Conservation (phyloP, 2,329 filamentous ascomycete genomes). For the Xylariales sp. region DNA sequence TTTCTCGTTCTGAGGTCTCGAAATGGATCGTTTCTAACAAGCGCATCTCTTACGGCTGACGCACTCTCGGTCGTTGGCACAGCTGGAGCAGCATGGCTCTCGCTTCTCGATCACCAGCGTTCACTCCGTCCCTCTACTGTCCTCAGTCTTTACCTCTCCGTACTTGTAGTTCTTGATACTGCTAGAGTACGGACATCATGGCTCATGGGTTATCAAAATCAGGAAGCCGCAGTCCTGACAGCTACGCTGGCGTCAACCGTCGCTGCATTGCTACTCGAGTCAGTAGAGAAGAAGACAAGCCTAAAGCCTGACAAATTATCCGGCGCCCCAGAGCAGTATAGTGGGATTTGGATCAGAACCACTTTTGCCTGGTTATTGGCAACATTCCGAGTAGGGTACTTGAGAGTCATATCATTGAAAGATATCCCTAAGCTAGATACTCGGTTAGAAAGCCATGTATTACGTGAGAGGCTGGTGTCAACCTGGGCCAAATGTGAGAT, state of each 20-base stretch:
- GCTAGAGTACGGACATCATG: constrained; percentile 17
- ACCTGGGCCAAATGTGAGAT: constrained; percentile 17
- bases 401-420: constrained; percentile 14
- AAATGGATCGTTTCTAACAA: constrained; percentile 7
- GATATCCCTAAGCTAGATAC: constrained; percentile 19
- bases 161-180: constrained; percentile 13
- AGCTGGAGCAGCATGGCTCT: constrained; percentile 12
- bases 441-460: constrained; percentile 12
- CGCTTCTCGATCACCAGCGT: constrained; percentile 15
- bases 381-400: constrained; percentile 16
- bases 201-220: constrained; percentile 11
- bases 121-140: constrained; percentile 21
- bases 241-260: constrained; percentile 11
- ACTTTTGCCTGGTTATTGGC: constrained; percentile 18
- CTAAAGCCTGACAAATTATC: constrained; percentile 6
- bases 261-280: constrained; percentile 16
- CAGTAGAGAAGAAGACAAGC: constrained; percentile 14
- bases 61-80: constrained; percentile 14
- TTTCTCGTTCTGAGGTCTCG: constrained; percentile 15
- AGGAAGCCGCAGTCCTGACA: constrained; percentile 12
- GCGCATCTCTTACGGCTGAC: constrained; percentile 17
- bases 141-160: constrained; percentile 18
- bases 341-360: constrained; percentile 17
- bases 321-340: constrained; percentile 14
- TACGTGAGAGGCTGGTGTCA: constrained; percentile 11